Evolutionary conservation across 768 basidiomycete genomes (phyloP), one percentile per base, ranked within the genome.

Genomic region (Daedaleopsis nitida): DNA sequence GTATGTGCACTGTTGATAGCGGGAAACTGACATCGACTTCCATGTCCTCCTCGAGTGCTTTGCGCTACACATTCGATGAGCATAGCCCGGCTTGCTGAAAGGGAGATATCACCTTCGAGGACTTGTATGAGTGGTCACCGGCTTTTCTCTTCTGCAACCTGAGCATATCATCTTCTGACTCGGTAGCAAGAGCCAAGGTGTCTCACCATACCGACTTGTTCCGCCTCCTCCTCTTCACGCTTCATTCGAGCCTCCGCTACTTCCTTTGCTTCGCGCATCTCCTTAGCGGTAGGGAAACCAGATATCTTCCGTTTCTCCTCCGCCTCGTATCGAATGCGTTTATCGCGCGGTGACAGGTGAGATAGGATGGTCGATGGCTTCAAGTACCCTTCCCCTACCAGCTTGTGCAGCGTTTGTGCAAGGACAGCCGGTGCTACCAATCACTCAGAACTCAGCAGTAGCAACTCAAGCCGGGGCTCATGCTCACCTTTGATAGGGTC

Each of bases 261-360:
- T 68, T 87, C 85, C 68, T 86, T 92, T 21, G 87, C 86, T 66
- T 90, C 78, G 16, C 87, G 81, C 9, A 95, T 77, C 66, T 94
- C 86, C 71, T 87, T 94, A 4, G 92, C 85, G 5, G 91, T 89
- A 1, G 92, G 91, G 66, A 94, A 89, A 1, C 90, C 89, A 1
- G 77, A 63, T 1, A 92, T 86, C 73, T 87, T 91, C 5, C 78
- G 78, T 71, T 85, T 90, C 73, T 91, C 91, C 67, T 94, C 91
- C 0, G 77, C 78, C 70, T 92, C 92, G 69, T 93, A 94, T 63
- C 86, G 81, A 50, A 95, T 91, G 21, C 83, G 82, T 66, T 89
- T 89, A 70, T 95, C 93, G 34, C 84, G 80, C 10, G 91, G 91
- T 23, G 92, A 94, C 43, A 86, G 71, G 65, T 95, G 93, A 0